Evolutionary conservation across 2,329 filamentous ascomycete genomes (phyloP).

Genomic region (Akanthomyces muscarius): DNA sequence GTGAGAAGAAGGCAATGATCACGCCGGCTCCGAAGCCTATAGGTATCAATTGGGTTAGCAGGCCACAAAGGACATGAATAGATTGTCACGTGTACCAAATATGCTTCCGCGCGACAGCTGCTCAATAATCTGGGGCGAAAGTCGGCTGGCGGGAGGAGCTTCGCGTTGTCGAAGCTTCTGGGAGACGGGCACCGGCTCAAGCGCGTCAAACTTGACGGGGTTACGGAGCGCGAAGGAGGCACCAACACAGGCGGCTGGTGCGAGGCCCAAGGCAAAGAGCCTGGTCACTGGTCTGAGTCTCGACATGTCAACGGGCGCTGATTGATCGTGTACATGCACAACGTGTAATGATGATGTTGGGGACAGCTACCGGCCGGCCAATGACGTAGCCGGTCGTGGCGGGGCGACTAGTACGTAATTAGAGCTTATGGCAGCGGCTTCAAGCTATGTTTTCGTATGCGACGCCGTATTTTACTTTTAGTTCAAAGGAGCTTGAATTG

Average conservation of each 20-base stretch:
- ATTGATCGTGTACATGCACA: background rate
- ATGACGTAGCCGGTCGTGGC: constrained; percentile 1
- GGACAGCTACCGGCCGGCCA: background rate
- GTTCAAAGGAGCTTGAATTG: background rate
- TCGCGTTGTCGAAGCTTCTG: constrained; percentile 19
- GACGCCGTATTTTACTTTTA: no score
- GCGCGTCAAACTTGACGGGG: constrained; percentile 29
- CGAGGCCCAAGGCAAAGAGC: constrained; percentile 24
- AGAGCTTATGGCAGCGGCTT: background rate
- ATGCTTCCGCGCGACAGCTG: constrained; percentile 54
- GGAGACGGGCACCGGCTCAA: constrained; percentile 19
- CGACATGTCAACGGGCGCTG: background rate
- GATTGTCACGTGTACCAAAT: constrained; percentile 35
- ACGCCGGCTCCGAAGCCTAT: constrained; percentile 61
- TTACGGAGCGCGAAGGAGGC: constrained; percentile 25
- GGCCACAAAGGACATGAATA: background rate
- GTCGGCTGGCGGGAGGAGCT: constrained; percentile 14
- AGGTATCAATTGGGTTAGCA: background rate
- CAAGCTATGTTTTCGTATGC: background rate
- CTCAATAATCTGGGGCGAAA: constrained; percentile 34
- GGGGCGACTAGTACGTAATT: constrained; percentile 2
- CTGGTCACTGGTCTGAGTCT: constrained; percentile 7
- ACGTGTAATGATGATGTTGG: background rate
- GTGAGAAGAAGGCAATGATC: constrained; percentile 65
- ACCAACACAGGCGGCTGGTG: constrained; percentile 27